Evolutionary conservation across 2,329 filamentous ascomycete genomes (phyloP), one percentile per base, ranked within the genome.

Genomic region (Neodidymelliopsis sp.): DNA sequence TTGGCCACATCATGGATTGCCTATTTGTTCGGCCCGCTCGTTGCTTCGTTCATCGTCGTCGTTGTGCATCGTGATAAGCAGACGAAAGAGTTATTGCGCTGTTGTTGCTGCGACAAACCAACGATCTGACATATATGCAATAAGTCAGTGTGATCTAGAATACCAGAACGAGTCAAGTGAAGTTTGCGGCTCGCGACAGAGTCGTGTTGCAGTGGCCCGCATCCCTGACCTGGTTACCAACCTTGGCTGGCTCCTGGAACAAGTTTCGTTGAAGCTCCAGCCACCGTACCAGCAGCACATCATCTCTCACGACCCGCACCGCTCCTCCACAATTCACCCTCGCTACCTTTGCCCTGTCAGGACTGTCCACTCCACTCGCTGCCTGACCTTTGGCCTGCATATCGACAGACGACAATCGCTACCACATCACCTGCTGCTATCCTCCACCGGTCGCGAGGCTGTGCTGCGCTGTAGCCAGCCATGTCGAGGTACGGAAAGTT

Each of bases 401-500:
- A 13, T 36, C 28, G 23, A 53, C 43, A 12, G 16, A 31, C 30
- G 42, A 33, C 49, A 18, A 38, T 35, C 37, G 33, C 30, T 41
- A 16, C 36, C 30, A 27, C 12, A 7, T 23, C 33, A 18, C 7
- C 28, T 30, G 19, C 23, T 24, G 6, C 11, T 30, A 19, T 23
- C 10, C 23, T 36, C 35, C 25, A 39, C 34, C 23, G 19, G 46
- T 35, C 49, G 33, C 63, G 47, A 62, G 57, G 62, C 62, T 62
- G 61, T 57, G 65, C 62, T 59, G 60, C 57, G 41, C 59, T 50
- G 33, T 50, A 57, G 49, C 54, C 49, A 59, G 59, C 55, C 62
- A 74, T 71, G 67, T 60, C 61, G 29, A 53, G 58, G 41, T 74
- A 72, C 54, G 70, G 71, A 43, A 69, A 71, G 47, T 73, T 72